Evolutionary conservation across 176 grass and related monocot genomes (phyloP).

Genomic region (Lolium multiflorum): DNA sequence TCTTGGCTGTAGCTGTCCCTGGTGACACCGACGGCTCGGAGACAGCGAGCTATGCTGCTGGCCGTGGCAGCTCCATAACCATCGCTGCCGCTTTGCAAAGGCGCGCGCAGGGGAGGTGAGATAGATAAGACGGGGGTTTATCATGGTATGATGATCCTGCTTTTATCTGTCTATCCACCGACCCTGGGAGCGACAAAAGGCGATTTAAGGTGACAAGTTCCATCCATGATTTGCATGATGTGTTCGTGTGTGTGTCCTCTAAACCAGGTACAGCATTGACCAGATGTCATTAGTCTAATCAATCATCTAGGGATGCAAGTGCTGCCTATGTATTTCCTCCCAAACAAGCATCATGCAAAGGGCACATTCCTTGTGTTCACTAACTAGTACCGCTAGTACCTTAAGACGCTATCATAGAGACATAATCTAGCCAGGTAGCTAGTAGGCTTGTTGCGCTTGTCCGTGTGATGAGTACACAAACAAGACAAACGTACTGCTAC

Average conservation of each 20-base stretch:
- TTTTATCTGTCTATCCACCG: not conserved
- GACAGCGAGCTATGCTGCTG: conserved; percentile 24
- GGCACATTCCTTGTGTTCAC: conserved; percentile 19
- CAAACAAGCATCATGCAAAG: not conserved
- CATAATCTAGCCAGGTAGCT: conserved; percentile 4
- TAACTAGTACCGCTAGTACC: not conserved
- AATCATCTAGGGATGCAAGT: conserved; percentile 10
- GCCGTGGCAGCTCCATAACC: not conserved
- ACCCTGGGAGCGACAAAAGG: conserved; percentile 40
- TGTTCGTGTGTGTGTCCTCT: conserved; percentile 4
- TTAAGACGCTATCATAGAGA: conserved; percentile 16
- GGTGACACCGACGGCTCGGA: conserved; percentile 43
- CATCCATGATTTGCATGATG: conserved; percentile 31
- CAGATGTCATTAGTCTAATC: conserved; percentile 43
- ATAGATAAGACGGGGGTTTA: conserved; percentile 29
- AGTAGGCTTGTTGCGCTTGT: not conserved
- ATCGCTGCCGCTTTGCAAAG: conserved; percentile 25
- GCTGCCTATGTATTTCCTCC: conserved; percentile 4
- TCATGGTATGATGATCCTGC: conserved; percentile 42
- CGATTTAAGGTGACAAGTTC: conserved; percentile 29
- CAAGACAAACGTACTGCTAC: not conserved
- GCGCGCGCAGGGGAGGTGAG: not conserved
- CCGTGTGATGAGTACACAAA: not conserved
- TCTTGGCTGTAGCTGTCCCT: conserved; percentile 55
- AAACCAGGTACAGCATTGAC: conserved; percentile 42